These are phyloP conservation scores for Candida stauntonica DNA, from an alignment of 805 yeast genomes.

Conservation along the genomic window DNA sequence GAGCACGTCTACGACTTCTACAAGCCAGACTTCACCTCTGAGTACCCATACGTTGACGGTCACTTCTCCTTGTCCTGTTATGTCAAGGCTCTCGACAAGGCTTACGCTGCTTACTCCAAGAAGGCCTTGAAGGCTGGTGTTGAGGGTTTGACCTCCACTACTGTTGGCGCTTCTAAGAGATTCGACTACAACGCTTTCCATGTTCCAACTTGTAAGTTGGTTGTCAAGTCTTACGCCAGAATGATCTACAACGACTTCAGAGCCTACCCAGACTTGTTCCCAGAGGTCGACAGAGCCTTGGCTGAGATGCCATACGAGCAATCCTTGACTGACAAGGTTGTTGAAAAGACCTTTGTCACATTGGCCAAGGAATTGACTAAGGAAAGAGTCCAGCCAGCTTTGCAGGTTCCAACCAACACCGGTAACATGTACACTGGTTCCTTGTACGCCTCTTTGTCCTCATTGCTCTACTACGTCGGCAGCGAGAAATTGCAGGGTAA, in stretches of 20 bases:
- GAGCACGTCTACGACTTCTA: slow-evolving; percentile 97
- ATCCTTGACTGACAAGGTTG: slow-evolving; percentile 69
- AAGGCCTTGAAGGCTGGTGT: slow-evolving; percentile 58
- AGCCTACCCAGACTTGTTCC: slow-evolving; percentile 61
- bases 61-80: slow-evolving; percentile 93
- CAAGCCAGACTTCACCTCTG: slow-evolving; percentile 94
- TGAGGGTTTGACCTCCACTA: slow-evolving; percentile 41
- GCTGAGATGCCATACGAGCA: slow-evolving; percentile 64
- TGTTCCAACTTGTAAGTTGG: slow-evolving; percentile 96
- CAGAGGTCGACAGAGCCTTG: slow-evolving; percentile 48
- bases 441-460: slow-evolving; percentile 80
- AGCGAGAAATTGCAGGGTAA: slow-evolving; percentile 71
- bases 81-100: slow-evolving; percentile 85
- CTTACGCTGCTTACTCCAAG: slow-evolving; percentile 76
- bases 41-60: slow-evolving; percentile 97
- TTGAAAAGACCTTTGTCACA: slow-evolving; percentile 82
- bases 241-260: slow-evolving; percentile 83
- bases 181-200: slow-evolving; percentile 96
- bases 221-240: slow-evolving; percentile 89
- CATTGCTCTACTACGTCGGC: slow-evolving; percentile 72
- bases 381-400: slow-evolving; percentile 72
- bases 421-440: slow-evolving; percentile 99
- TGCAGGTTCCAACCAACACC: slow-evolving; percentile 88
- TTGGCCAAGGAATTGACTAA: slow-evolving; percentile 63
- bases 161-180: slow-evolving; percentile 63